phyloP scores from a whole-genome alignment of 164 flowering plant genomes.

The Aristolochia californica region DNA sequence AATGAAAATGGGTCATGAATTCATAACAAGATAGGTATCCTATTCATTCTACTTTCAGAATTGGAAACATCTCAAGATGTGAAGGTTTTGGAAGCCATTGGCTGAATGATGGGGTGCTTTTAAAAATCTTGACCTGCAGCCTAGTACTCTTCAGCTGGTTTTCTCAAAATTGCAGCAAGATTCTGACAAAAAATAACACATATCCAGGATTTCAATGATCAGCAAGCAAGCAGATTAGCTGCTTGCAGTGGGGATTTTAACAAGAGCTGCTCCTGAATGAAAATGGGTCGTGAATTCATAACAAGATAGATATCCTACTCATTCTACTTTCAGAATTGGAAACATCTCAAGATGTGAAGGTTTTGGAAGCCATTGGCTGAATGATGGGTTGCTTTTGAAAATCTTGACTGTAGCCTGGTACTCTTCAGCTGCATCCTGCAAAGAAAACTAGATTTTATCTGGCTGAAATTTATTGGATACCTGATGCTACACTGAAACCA shows the following conservation, averaged over 20 bases:
- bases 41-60: not conserved
- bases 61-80: slow-evolving; percentile 22
- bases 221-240: too few species aligned
- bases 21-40: too few species aligned
- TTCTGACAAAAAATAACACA: too few species aligned
- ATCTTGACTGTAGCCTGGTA: slow-evolving; percentile 32
- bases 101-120: not conserved
- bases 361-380: slow-evolving; percentile 51
- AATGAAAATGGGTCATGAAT: too few species aligned
- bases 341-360: slow-evolving; percentile 28
- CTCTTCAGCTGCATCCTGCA: slow-evolving; percentile 48
- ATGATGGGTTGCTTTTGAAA: slow-evolving; percentile 43
- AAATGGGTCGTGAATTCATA: too few species aligned
- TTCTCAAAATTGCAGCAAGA: too few species aligned
- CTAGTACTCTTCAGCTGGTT: not conserved
- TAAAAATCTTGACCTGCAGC: too few species aligned
- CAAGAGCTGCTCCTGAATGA: too few species aligned
- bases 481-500: not conserved
- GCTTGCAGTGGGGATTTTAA: too few species aligned
- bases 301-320: too few species aligned
- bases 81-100: slow-evolving; percentile 51
- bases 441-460: not conserved
- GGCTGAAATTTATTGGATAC: too few species aligned
- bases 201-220: too few species aligned
- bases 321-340: slow-evolving; percentile 4